Evolutionary conservation across 106 monocot species (phyloP).

Genomic region (Alisma plantagoaquatica): DNA sequence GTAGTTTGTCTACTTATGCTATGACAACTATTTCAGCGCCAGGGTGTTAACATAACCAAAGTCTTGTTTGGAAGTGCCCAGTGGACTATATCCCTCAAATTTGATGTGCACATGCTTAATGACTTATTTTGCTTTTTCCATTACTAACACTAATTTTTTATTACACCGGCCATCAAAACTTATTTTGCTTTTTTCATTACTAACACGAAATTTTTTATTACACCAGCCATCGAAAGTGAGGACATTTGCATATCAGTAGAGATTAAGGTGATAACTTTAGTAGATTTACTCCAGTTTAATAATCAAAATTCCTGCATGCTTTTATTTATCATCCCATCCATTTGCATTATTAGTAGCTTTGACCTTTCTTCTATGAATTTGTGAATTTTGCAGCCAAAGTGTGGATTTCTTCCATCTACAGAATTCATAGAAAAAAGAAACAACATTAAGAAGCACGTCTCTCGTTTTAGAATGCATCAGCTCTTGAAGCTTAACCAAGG

Average conservation of each 20-base stretch:
- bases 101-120: too few relatives aligned
- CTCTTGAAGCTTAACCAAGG: conserved; percentile 59
- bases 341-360: neutral
- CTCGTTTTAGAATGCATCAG: conserved; percentile 91
- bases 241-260: conserved; percentile 56
- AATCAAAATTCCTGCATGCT: neutral
- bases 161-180: too few relatives aligned
- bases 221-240: too few relatives aligned
- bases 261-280: conserved; percentile 53
- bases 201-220: too few relatives aligned
- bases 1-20: too few relatives aligned
- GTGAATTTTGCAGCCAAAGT: conserved; percentile 59
- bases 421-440: conserved; percentile 52
- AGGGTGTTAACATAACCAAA: too few relatives aligned
- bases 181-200: too few relatives aligned
- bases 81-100: too few relatives aligned
- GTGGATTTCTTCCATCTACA: conserved; percentile 85
- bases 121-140: too few relatives aligned
- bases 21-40: too few relatives aligned
- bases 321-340: neutral
- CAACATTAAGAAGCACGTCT: conserved; percentile 44
- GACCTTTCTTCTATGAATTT: conserved; percentile 2
- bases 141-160: too few relatives aligned
- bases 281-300: neutral
- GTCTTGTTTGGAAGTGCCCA: too few relatives aligned